Base-by-base conservation (phyloP, 2,329 filamentous ascomycete species). In the Diplodia mutila region DNA sequence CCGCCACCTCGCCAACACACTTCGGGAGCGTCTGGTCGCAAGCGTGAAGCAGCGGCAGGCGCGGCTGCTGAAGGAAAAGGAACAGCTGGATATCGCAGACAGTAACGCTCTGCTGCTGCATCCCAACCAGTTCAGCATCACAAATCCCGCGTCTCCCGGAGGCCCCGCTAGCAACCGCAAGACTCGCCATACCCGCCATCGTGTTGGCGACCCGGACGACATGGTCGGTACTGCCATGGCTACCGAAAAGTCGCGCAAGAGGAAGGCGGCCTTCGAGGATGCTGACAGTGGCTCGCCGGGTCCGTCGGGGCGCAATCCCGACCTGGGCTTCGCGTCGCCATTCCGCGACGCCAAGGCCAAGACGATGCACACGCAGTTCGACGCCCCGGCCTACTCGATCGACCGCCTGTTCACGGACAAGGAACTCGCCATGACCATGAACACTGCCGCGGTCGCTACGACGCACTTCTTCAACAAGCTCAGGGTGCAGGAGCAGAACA, bases 321-420 rank as follows among this genome's bases (percentile, higher is more conserved):
- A 85, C 73, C 67, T 85, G 76, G 76, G 86, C 78, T 78, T 79
- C 7, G 76, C 78, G 67, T 83, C 81, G 65, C 82, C 83, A 2
- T 84, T 82, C 77, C 81, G 81, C 65, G 86, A 87, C 70, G 82
- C 83, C 64, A 85, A 85, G 74, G 80, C 82, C 12, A 82, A 83
- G 71, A 80, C 80, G 34, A 75, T 84, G 57, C 83, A 85, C 59
- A 80, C 84, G 54, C 86, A 90, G 70, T 85, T 86, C 71, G 84
- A 86, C 69, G 84, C 86, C 8, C 81, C 86, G 1, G 81, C 84
- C 4, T 89, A 88, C 77, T 88, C 86, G 8, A 83, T 90, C 67
- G 84, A 89, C 67, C 83, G 85, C n/a, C 81, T 90, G 18, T 90
- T 90, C 74, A 90, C 87, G 3, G 87, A 90, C 69, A 90, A 89